Evolutionary conservation across 2,329 filamentous ascomycete genomes (phyloP).

Genomic region (Parastagonospora nodorum): DNA sequence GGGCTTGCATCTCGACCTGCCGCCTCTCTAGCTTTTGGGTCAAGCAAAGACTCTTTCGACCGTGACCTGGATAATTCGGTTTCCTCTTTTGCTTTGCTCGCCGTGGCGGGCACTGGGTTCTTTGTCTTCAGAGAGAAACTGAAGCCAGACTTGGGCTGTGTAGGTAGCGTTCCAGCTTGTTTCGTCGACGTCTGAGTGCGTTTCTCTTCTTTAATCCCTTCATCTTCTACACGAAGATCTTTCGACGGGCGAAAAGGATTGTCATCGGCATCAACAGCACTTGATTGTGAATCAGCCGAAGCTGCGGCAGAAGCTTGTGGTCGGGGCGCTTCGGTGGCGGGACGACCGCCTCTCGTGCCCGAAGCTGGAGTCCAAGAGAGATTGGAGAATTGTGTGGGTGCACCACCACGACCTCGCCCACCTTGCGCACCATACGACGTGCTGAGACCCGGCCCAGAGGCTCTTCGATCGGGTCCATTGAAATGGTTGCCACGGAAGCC

Average conservation of each 20-base stretch:
- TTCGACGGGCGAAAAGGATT: conserved; percentile 68
- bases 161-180: conserved; percentile 57
- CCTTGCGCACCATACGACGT: conserved; percentile 48
- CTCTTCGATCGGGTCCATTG: conserved; percentile 49
- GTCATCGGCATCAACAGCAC: conserved; percentile 59
- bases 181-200: conserved; percentile 60
- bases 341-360: conserved; percentile 59
- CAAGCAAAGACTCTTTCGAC: conserved; percentile 47
- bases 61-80: conserved; percentile 39
- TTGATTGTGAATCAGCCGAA: conserved; percentile 25
- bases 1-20: conserved; percentile 34
- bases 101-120: conserved; percentile 59
- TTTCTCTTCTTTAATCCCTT: conserved; percentile 56
- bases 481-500: conserved; percentile 64
- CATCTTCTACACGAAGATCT: conserved; percentile 69
- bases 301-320: conserved; percentile 22
- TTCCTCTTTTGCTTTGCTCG: conserved; percentile 55
- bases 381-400: conserved; percentile 63
- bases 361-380: conserved; percentile 71
- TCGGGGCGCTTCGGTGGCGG: conserved; percentile 45
- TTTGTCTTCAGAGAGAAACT: conserved; percentile 91
- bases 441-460: conserved; percentile 50
- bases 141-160: conserved; percentile 63
- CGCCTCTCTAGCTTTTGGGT: conserved; percentile 46
- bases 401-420: conserved; percentile 60